Conservation (phyloP, 495 filamentous ascomycete species). For the Mytilinidion resinicola region DNA sequence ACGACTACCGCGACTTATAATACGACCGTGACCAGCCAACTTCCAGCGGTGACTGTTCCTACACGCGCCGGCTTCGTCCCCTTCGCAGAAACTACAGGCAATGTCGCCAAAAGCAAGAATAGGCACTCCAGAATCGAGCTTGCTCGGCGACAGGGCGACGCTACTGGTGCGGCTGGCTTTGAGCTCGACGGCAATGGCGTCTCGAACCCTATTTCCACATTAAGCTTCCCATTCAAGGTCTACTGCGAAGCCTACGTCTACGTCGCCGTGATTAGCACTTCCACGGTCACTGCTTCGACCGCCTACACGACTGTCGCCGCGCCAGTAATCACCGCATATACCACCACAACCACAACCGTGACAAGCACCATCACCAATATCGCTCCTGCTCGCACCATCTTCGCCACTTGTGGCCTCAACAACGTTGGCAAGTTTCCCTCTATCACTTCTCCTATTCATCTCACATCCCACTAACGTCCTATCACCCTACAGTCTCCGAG, state of each 20-base stretch:
- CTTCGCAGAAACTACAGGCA: neutral
- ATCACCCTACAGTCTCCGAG: too few relatives aligned
- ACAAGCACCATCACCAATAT: conserved; percentile 6
- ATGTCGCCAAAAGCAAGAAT: neutral
- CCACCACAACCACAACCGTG: neutral
- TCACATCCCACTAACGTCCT: too few relatives aligned
- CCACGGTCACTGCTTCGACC: neutral
- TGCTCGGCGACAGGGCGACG: conserved; percentile 4
- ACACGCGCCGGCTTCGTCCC: neutral
- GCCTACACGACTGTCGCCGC: neutral
- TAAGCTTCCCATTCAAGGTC: conserved; percentile 4
- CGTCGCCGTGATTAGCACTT: neutral
- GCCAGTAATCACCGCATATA: neutral
- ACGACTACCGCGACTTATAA: neutral
- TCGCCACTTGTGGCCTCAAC: conserved; percentile 4
- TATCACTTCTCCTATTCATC: too few relatives aligned
- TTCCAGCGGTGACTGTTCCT: neutral
- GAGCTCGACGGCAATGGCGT: conserved; percentile 3
- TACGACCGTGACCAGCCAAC: neutral
- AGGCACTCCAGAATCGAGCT: neutral
- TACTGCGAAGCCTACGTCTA: neutral
- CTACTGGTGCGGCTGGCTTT: neutral
- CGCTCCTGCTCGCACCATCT: neutral
- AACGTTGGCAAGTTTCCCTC: conserved; percentile 8
- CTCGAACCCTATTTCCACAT: neutral